Evolutionary conservation across 2,329 filamentous ascomycete genomes (phyloP), one percentile per base, ranked within the genome.

Genomic region (Xylariaceae sp.): DNA sequence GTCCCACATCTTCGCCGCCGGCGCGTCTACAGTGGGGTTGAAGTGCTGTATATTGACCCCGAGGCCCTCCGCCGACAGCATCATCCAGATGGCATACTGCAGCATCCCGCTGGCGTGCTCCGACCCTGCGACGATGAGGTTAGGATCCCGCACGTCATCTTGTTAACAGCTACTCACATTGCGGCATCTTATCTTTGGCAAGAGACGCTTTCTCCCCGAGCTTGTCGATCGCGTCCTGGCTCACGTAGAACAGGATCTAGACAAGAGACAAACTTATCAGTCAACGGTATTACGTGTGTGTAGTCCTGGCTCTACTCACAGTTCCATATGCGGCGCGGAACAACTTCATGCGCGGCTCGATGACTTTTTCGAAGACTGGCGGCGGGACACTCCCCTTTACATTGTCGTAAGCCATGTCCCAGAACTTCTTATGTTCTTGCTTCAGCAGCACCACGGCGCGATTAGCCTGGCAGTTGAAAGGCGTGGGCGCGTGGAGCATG

Each of bases 211-310:
- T 48, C 13, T 13, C 16, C 5, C 8, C 22, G 2, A 42, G 22
- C 19, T 52, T 48, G 22, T 55, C 49, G 13, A 55, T 16, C n/a
- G 53, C 53, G 16, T 44, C 19, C 34, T 55, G 53, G 41, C 53
- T 55, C 49, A 53, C 53, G 49, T 55, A 55, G 45, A 55, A 55
- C 21, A 55, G n/a, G 22, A 55, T 49, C 53, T 55, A 32, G 22
- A 18, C 5, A 12, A 26, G 12, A 16, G 39, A 34, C 5, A 16
- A 18, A 5, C 5, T n/a, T n/a, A n/a, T n/a, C n/a, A n/a, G 18
- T 15, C 22, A 34, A 15, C 7, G 26, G 13, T 19, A 41, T 22
- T 32, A 45, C 18, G 26, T 30, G 18, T n/a, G 18, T 13, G 36
- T 15, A 4, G 22, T 29, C 26, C 8, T 36, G 30, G 37, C 19